Evolutionary conservation across 805 yeast genomes (phyloP).

Genomic region (Tetrapisispora fleetii): DNA sequence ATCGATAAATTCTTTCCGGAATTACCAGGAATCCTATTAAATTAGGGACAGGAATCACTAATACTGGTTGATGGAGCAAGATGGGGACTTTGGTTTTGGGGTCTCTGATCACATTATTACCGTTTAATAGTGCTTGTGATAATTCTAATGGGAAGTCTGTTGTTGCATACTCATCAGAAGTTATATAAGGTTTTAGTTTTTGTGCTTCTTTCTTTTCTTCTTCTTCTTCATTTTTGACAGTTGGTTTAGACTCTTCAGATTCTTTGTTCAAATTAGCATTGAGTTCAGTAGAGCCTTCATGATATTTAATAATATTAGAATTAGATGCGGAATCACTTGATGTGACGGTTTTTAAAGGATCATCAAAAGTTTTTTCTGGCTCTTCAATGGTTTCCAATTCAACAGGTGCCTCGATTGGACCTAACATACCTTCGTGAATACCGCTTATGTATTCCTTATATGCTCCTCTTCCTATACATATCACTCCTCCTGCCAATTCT

Average conservation of each 20-base stretch:
- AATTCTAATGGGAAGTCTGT: conserved; percentile 52
- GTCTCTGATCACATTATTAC: conserved; percentile 18
- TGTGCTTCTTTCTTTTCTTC: conserved; percentile 7
- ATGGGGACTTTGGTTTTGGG: conserved; percentile 38
- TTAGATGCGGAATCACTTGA: not conserved
- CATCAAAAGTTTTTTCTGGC: not conserved
- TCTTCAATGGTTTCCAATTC: conserved; percentile 7
- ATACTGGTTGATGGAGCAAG: conserved; percentile 66
- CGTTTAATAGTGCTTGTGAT: conserved; percentile 7
- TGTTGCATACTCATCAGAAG: conserved; percentile 44
- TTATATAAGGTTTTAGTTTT: conserved; percentile 56
- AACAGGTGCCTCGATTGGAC: conserved; percentile 61
- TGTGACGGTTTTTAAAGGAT: not conserved
- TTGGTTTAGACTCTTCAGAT: conserved; percentile 7
- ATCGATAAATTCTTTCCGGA: conserved; percentile 69
- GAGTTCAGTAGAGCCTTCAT: conserved; percentile 1
- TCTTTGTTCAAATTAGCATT: conserved; percentile 9
- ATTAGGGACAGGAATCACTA: conserved; percentile 68
- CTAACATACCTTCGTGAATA: conserved; percentile 87
- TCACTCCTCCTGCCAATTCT: conserved; percentile 63
- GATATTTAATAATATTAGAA: conserved; percentile 1
- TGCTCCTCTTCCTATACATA: conserved; percentile 92
- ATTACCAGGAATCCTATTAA: conserved; percentile 67
- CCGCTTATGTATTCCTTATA: conserved; percentile 88
- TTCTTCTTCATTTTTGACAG: conserved; percentile 6